A percentile compares a stretch with the other conserved stretches of the same genome.
phyloP scores from a whole-genome alignment of 805 yeast genomes.

The Starmerella apicola region DNA sequence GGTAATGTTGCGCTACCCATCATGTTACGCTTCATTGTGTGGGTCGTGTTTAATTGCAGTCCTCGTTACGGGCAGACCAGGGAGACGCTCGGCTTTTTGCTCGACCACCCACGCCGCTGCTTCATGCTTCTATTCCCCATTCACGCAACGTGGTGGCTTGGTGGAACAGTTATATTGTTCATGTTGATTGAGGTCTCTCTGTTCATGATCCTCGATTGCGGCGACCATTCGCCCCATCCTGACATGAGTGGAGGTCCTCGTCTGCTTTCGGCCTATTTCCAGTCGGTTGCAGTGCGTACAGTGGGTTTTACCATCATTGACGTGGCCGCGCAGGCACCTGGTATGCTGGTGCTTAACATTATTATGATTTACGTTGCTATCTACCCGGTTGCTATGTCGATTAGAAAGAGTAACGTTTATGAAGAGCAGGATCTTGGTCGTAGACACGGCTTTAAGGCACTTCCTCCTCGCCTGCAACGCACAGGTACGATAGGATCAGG shows the following conservation, averaged over 20 bases:
- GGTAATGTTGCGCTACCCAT: slow-evolving; percentile 96
- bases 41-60: slow-evolving; percentile 60
- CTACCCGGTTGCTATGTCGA: slow-evolving; percentile 88
- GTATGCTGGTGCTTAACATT: slow-evolving; percentile 85
- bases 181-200: slow-evolving; percentile 70
- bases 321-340: slow-evolving; percentile 63
- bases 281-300: slow-evolving; percentile 85
- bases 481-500: too few relatives aligned
- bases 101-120: slow-evolving; percentile 96
- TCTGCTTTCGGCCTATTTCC: slow-evolving; percentile 73
- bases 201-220: slow-evolving; percentile 64
- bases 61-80: slow-evolving; percentile 36
- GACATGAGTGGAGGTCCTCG: slow-evolving; percentile 53
- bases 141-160: slow-evolving; percentile 89
- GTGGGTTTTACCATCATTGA: slow-evolving; percentile 78
- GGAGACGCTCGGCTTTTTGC: slow-evolving; percentile 72
- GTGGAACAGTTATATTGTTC: slow-evolving; percentile 53
- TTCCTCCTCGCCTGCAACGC: slow-evolving; percentile 30
- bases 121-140: slow-evolving; percentile 86
- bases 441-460: neutral
- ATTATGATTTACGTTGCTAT: slow-evolving; percentile 98
- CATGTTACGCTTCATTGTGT: slow-evolving; percentile 63
- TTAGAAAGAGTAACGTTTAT: slow-evolving; percentile 92
- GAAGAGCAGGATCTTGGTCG: slow-evolving; percentile 96
- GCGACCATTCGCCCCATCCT: slow-evolving; percentile 31